These are phyloP conservation scores for Suillus occidentalis DNA, from an alignment of 768 basidiomycete genomes.

Conservation along the genomic window DNA sequence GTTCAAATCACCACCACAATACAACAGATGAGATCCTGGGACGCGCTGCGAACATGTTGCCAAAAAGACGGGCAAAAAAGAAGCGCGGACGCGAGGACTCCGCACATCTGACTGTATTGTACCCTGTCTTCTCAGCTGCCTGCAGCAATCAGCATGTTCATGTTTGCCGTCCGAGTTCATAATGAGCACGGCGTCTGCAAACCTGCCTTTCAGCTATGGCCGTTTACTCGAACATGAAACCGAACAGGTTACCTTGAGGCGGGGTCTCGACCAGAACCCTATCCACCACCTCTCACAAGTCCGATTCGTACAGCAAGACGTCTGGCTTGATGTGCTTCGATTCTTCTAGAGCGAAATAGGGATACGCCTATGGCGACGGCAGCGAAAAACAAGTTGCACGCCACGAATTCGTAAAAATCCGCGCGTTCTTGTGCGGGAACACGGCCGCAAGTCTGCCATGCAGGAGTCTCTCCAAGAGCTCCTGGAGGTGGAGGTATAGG, in stretches of 20 bases:
- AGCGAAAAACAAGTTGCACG: conserved; percentile 76
- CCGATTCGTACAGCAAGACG: conserved; percentile 88
- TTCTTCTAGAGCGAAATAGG: conserved; percentile 63
- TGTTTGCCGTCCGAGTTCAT: background rate
- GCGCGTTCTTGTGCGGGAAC: conserved; percentile 75
- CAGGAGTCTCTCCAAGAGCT: conserved; percentile 59
- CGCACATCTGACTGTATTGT: background rate
- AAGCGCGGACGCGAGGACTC: background rate
- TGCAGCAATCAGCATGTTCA: background rate
- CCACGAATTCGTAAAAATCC: conserved; percentile 91
- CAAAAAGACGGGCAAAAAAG: background rate
- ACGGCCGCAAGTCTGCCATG: conserved; percentile 94
- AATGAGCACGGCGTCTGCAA: background rate
- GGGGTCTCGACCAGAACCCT: background rate
- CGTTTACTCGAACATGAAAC: background rate
- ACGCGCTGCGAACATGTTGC: background rate
- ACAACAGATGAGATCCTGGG: background rate
- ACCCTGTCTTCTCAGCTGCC: conserved; percentile 1
- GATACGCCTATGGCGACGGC: conserved; percentile 63
- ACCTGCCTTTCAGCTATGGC: background rate
- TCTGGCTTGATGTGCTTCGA: conserved; percentile 74
- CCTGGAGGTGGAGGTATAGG: conserved; percentile 15
- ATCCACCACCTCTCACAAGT: conserved; percentile 42
- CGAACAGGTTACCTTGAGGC: background rate
- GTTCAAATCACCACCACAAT: background rate